A percentile compares a stretch with the other conserved stretches of the same genome.
Conservation (phyloP, 2,329 filamentous ascomycete species). For the Triangularia verruculosa region DNA sequence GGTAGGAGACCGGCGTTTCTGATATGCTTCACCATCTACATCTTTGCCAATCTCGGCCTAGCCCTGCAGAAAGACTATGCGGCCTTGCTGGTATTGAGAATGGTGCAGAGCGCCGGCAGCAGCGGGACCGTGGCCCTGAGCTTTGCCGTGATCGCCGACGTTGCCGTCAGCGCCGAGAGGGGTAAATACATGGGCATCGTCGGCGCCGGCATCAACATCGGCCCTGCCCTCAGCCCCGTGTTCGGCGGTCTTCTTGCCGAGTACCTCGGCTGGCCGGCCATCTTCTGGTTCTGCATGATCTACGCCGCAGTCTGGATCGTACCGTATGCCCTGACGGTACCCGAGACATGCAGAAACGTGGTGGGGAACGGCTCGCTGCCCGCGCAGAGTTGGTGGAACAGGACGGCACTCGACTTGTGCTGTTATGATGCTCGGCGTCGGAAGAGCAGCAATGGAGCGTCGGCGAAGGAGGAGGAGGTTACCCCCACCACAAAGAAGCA, state of each 20-base stretch:
- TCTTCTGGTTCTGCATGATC: slow-evolving; percentile 68
- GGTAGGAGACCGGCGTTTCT: slow-evolving; percentile 62
- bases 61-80: slow-evolving; percentile 56
- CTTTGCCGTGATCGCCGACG: slow-evolving; percentile 69
- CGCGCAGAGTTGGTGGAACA: slow-evolving; percentile 49
- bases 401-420: slow-evolving; percentile 51
- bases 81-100: slow-evolving; percentile 58
- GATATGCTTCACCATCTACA: slow-evolving; percentile 54
- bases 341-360: slow-evolving; percentile 57
- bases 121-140: slow-evolving; percentile 69
- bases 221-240: slow-evolving; percentile 55
- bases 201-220: slow-evolving; percentile 56
- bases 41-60: slow-evolving; percentile 57
- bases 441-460: no score
- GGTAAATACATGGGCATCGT: slow-evolving; percentile 71
- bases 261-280: slow-evolving; percentile 63
- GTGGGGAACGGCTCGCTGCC: slow-evolving; percentile 63
- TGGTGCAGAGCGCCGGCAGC: slow-evolving; percentile 62
- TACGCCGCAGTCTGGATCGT: slow-evolving; percentile 49
- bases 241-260: slow-evolving; percentile 62
- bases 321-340: slow-evolving; percentile 54
- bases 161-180: slow-evolving; percentile 65
- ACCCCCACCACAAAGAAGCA: slow-evolving; percentile 32
- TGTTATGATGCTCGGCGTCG: slow-evolving; percentile 38
- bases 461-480: background rate